Evolutionary conservation across 345 rosid species (phyloP).

Genomic region (Gossypioides kirkii): DNA sequence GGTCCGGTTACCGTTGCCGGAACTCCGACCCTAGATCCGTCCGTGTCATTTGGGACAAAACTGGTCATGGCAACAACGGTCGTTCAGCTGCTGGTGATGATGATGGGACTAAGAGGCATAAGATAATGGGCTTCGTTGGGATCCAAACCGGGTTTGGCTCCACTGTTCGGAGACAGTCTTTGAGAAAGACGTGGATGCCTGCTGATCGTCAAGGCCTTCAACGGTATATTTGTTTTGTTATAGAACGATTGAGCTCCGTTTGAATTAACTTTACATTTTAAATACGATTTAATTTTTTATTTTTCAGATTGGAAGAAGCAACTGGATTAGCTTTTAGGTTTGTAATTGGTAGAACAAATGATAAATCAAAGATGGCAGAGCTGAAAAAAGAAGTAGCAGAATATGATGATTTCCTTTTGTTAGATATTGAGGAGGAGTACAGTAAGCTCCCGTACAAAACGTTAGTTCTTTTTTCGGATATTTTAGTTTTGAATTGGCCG

Average conservation of each 20-base stretch:
- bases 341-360: conserved; percentile 64
- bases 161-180: conserved; percentile 55
- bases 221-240: conserved; percentile 36
- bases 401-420: conserved; percentile 78
- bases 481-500: background rate
- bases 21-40: conserved; percentile 45
- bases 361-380: conserved; percentile 51
- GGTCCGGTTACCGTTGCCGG: conserved; percentile 23
- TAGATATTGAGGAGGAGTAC: conserved; percentile 93
- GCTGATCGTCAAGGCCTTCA: conserved; percentile 73
- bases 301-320: conserved; percentile 75
- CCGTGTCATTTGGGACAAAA: conserved; percentile 54
- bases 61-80: conserved; percentile 18
- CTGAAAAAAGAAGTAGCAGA: conserved; percentile 65
- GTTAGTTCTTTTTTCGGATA: conserved; percentile 45
- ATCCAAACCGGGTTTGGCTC: conserved; percentile 84
- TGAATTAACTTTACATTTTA: background rate
- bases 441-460: conserved; percentile 98
- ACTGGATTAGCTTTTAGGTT: conserved; percentile 81
- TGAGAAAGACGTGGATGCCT: conserved; percentile 90
- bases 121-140: conserved; percentile 90
- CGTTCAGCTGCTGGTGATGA: background rate
- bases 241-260: background rate
- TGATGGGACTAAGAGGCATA: conserved; percentile 41
- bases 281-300: background rate